A percentile compares a stretch with the other conserved stretches of the same genome.
Evolutionary conservation across 257 asterid genomes (phyloP).

Genomic region (Nicotiana tomentosiformis): DNA sequence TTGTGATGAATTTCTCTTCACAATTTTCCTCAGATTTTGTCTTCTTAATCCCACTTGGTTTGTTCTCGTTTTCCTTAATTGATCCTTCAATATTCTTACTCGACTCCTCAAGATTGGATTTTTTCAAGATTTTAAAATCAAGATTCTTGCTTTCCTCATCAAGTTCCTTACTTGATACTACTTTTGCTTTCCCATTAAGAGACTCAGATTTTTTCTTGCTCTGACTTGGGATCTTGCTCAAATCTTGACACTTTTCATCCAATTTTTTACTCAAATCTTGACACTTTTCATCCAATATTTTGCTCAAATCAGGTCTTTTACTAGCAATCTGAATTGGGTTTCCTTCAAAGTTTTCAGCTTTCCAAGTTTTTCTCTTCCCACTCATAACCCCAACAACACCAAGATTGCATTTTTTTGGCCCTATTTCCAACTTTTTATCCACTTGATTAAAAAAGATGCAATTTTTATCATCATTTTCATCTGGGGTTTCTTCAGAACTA

Average conservation of each 20-base stretch:
- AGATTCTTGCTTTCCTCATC: slow-evolving; percentile 15
- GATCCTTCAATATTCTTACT: slow-evolving; percentile 10
- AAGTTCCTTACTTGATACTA: neutral
- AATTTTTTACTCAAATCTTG: slow-evolving; percentile 32
- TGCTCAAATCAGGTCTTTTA: slow-evolving; percentile 49
- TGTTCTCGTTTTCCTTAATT: slow-evolving; percentile 13
- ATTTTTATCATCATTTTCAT: slow-evolving; percentile 15
- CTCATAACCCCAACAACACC: slow-evolving; percentile 29
- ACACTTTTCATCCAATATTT: slow-evolving; percentile 29
- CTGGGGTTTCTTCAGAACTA: slow-evolving; percentile 7
- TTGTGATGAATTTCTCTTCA: slow-evolving; percentile 50
- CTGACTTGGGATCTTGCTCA: neutral
- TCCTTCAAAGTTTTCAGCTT: slow-evolving; percentile 43
- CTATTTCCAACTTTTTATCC: slow-evolving; percentile 25
- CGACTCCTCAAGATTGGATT: neutral
- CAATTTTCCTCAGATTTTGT: slow-evolving; percentile 48
- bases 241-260: slow-evolving; percentile 24
- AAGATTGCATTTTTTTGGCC: slow-evolving; percentile 33
- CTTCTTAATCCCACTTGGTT: slow-evolving; percentile 4
- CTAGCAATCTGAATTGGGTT: slow-evolving; percentile 62
- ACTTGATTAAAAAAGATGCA: slow-evolving; percentile 10
- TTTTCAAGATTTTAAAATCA: neutral
- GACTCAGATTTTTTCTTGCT: slow-evolving; percentile 16
- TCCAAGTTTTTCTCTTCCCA: slow-evolving; percentile 79
- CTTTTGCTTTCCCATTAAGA: slow-evolving; percentile 7